Base-by-base conservation (phyloP, 495 filamentous ascomycete genomes). In the Rhypophila decipiens region DNA sequence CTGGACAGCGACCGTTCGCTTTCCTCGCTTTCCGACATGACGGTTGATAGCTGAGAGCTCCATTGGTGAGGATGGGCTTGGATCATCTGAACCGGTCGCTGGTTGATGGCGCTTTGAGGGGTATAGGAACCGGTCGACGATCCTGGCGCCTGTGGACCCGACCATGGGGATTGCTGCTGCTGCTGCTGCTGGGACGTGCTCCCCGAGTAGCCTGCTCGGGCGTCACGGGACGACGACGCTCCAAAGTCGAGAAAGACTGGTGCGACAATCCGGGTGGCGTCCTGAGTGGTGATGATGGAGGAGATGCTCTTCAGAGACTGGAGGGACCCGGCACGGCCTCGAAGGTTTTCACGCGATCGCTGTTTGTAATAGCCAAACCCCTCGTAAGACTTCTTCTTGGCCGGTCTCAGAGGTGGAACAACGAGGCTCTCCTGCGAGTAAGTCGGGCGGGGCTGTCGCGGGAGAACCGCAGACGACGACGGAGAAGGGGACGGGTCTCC, bases 11-110 rank as follows among this genome's bases (percentile, higher is more conserved):
- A 42, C 5, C 46, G 56, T 10, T 63, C 58, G 51, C 73, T 75
- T 13, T 51, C 66, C 38, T 76, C 74, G 66, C 79, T 79, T 47
- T 83, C 79, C 18, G 86, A 88, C 42, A 77, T 75, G 23, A 88
- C 83, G 15, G 84, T 83, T 17, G 86, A 87, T 11, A 90, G 72
- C 59, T 86, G 82, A 55, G 84, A 82, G 61, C 84, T 87, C 78
- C 84, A 86, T 67, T 78, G 78, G 44, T 79, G 72, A 38, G 69
- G 62, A 34, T 60, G 55, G 48, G 63, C 56, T 50, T 59, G 55
- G 47, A 63, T 51, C 61, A 66, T 62, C 51, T 57, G 64, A 53
- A 51, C 48, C 46, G 46, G 53, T 13, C 52, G 49, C 27, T 51
- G 57, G 46, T 41, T 31, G 39, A 50, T 35, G 24, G 39, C 15